Evolutionary conservation across 768 basidiomycete genomes (phyloP), one percentile per base, ranked within the genome.

Genomic region (Asterophora lycoperdoides): DNA sequence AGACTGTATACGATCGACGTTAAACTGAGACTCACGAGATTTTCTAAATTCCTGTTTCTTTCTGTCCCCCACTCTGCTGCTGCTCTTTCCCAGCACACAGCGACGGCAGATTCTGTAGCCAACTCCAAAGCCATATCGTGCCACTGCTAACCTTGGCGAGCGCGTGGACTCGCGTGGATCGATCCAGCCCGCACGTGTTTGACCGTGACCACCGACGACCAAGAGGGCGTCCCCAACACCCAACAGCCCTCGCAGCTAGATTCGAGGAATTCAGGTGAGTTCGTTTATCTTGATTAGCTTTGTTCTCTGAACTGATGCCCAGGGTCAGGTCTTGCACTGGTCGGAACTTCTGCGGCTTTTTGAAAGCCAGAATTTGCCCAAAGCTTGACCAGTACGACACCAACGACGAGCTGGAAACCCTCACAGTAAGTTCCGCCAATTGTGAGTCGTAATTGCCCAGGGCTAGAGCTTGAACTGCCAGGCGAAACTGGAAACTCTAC

Each of bases 1-100:
- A 18, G 23, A 23, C 23, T 23, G 23, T 43, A 19, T 46, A 50
- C 48, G 44, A 50, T 46, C 40, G 32, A 33, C 37, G 46, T 32
- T 49, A 51, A 51, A 44, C 46, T 48, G 33, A 42, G 37, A 26
- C 41, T 26, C 35, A 41, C 28, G 48, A 56, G 50, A 56, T 49
- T 44, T 50, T 50, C 45, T 37, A 41, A 32, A 36, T 34, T 33
- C 37, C 3, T 3, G 14, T 26, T 35, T 23, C 17, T 3, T 45
- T 5, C 20, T 19, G 2, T 45, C 15, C 14, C 15, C 44, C 20
- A 19, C n/a, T 23, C 43, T 35, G n/a, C 41, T 30, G 30, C n/a
- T 23, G 30, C 18, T 38, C 18, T 19, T 38, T 9, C 5, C 18
- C 3, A 9, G 9, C 15, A 38, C 37, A 17, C 1, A 17, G 37